Evolutionary conservation across 306 rosid genomes (phyloP).

Genomic region (Vicia sativa): DNA sequence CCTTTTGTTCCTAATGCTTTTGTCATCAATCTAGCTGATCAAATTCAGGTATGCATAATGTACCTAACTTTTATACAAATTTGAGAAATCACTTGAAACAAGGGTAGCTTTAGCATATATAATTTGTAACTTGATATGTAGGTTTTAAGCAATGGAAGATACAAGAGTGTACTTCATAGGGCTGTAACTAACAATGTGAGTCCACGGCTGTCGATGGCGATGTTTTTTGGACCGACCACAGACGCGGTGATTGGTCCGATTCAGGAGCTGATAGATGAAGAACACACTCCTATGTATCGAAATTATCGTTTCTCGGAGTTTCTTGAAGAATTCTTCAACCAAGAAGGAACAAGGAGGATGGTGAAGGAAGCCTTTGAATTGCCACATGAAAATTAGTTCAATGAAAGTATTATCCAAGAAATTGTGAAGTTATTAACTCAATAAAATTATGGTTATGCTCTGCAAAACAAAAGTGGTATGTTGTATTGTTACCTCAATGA

Average conservation of each 20-base stretch:
- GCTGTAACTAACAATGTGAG: slow-evolving; percentile 48
- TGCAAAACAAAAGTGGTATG: too few species aligned
- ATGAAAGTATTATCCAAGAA: neutral
- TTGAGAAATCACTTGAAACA: neutral
- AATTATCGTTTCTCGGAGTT: slow-evolving; percentile 45
- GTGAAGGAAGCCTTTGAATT: slow-evolving; percentile 54
- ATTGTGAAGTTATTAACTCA: neutral
- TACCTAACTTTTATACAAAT: neutral
- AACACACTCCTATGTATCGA: slow-evolving; percentile 41
- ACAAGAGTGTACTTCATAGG: slow-evolving; percentile 56
- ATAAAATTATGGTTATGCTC: too few species aligned
- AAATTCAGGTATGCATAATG: slow-evolving; percentile 48
- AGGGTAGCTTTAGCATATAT: neutral
- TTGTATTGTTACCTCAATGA: too few species aligned
- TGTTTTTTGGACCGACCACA: slow-evolving; percentile 55
- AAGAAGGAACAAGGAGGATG: slow-evolving; percentile 50
- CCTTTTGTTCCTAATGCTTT: slow-evolving; percentile 48
- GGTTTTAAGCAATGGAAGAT: slow-evolving; percentile 63
- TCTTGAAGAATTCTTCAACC: slow-evolving; percentile 40
- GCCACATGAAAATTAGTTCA: neutral
- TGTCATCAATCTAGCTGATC: slow-evolving; percentile 60
- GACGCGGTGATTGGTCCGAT: slow-evolving; percentile 45
- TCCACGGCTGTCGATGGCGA: slow-evolving; percentile 43
- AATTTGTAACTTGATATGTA: neutral
- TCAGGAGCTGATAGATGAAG: slow-evolving; percentile 47